phyloP scores from a whole-genome alignment of 371 early-diverging fungal genomes.

The Lichtheimia ramosa region DNA sequence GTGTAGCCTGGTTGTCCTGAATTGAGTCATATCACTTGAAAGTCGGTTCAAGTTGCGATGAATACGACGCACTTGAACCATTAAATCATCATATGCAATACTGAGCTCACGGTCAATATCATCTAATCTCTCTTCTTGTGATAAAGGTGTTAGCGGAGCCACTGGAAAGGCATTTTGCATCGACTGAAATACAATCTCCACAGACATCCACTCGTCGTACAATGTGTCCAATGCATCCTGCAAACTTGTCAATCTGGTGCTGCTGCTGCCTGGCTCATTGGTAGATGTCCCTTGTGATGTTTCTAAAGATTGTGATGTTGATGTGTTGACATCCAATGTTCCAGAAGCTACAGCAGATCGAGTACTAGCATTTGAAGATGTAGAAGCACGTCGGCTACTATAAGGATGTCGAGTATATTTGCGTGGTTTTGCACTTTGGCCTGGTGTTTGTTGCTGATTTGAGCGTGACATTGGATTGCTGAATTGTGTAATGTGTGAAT shows the following conservation, averaged over 20 bases:
- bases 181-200: constrained; percentile 17
- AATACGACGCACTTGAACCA: constrained; percentile 22
- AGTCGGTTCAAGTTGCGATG: constrained; percentile 20
- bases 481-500: no score
- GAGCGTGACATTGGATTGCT: no score
- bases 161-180: constrained; percentile 11
- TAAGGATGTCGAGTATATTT: no score
- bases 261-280: neutral
- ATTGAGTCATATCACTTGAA: constrained; percentile 16
- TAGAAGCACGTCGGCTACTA: no score
- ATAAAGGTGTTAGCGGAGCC: neutral
- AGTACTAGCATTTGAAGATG: no score
- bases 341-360: no score
- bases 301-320: no score
- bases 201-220: constrained; percentile 17
- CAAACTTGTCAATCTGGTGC: neutral
- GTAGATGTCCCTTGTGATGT: neutral
- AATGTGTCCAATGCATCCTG: constrained; percentile 15
- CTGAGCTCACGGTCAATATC: constrained; percentile 26
- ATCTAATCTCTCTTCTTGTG: constrained; percentile 21
- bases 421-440: no score
- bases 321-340: no score
- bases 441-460: no score
- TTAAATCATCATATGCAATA: constrained; percentile 26
- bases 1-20: no score